Percentiles rank a stretch among this genome's conserved stretches.
Conservation (phyloP, 331 rosid genomes). For the Malus hybrid region DNA sequence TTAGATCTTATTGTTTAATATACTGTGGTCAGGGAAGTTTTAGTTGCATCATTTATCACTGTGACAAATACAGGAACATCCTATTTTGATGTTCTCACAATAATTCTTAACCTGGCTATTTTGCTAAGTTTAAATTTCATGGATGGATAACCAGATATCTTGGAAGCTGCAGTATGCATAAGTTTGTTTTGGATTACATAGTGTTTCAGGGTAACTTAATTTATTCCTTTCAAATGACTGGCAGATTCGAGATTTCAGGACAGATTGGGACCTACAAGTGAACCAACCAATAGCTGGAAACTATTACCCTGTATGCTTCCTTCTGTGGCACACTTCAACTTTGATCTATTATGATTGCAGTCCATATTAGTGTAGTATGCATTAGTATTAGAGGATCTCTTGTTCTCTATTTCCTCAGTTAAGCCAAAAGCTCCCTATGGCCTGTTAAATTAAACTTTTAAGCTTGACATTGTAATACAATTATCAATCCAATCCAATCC, state of each 20-base stretch:
- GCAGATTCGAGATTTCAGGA: conserved; percentile 32
- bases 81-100: neutral
- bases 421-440: neutral
- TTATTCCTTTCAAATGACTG: conserved; percentile 9
- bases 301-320: conserved; percentile 28
- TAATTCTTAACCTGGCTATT: neutral
- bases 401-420: neutral
- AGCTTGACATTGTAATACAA: neutral
- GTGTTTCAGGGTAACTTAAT: neutral
- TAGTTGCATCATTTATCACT: neutral
- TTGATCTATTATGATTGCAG: neutral
- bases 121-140: neutral
- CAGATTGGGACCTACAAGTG: conserved; percentile 34
- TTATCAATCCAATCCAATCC: neutral
- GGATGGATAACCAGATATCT: neutral
- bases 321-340: neutral
- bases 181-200: neutral
- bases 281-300: conserved; percentile 38
- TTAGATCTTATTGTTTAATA: neutral
- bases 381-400: neutral
- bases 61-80: neutral
- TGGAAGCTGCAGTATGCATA: neutral
- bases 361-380: neutral
- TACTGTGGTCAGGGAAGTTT: neutral
- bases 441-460: neutral